Conservation (phyloP, 2,329 filamentous ascomycete species). For the Penicillium rolfsii region DNA sequence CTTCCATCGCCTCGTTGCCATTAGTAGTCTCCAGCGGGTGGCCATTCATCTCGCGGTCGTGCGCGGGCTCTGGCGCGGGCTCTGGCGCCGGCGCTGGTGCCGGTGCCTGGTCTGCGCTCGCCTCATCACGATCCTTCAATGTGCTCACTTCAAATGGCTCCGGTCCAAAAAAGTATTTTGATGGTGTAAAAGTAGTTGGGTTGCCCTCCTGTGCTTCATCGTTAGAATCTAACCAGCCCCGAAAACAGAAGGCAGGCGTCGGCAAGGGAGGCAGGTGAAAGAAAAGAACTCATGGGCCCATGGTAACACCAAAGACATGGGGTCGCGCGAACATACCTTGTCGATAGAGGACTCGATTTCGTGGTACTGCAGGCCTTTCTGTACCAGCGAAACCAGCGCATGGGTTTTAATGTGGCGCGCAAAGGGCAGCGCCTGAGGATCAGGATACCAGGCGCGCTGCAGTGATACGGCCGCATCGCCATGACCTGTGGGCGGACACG, state of each 20-base stretch:
- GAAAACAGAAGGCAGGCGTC: constrained; percentile 14
- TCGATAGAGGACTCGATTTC: constrained; percentile 55
- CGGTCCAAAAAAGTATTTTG: constrained; percentile 54
- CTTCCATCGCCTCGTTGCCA: constrained; percentile 45
- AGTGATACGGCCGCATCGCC: constrained; percentile 63
- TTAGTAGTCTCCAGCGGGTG: constrained; percentile 40
- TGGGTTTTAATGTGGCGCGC: constrained; percentile 62
- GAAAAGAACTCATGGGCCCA: background rate
- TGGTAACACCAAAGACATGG: background rate
- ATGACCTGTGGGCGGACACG: constrained; percentile 49
- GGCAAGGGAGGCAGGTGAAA: constrained; percentile 3
- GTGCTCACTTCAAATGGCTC: constrained; percentile 40
- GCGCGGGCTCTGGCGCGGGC: constrained; percentile 35
- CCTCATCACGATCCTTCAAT: constrained; percentile 36
- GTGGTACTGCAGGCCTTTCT: constrained; percentile 63
- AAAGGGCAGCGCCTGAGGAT: constrained; percentile 65
- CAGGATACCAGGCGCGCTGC: constrained; percentile 64
- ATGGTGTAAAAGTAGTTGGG: constrained; percentile 37
- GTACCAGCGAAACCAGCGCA: constrained; percentile 63
- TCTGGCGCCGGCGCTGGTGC: constrained; percentile 16
- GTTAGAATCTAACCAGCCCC: constrained; percentile 23
- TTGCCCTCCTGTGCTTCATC: constrained; percentile 42
- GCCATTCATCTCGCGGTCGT: constrained; percentile 45
- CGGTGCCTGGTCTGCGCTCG: constrained; percentile 36
- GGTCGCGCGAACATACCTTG: constrained; percentile 44